These are phyloP conservation scores for Penicillium lagena DNA, from an alignment of 495 filamentous ascomycete species.

Conservation along the genomic window DNA sequence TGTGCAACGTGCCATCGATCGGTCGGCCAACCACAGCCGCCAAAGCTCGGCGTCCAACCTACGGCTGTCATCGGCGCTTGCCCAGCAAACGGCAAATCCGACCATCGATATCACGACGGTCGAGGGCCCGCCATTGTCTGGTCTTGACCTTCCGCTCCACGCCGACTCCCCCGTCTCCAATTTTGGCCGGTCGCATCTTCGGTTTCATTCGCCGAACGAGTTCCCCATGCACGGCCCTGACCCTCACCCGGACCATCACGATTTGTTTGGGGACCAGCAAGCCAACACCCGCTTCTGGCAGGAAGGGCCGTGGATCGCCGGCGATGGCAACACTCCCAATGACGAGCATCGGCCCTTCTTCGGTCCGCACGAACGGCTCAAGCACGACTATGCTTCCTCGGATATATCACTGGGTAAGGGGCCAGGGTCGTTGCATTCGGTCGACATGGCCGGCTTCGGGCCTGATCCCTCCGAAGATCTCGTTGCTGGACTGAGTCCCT, in stretches of 20 bases:
- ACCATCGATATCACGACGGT: constrained; percentile 44
- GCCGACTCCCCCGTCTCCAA: constrained; percentile 43
- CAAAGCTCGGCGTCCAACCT: constrained; percentile 36
- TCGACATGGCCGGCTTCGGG: constrained; percentile 44
- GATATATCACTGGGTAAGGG: constrained; percentile 41
- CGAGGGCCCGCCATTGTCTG: constrained; percentile 34
- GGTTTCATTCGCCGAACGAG: constrained; percentile 40
- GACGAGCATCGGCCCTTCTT: constrained; percentile 44
- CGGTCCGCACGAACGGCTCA: constrained; percentile 41
- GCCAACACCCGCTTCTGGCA: constrained; percentile 46
- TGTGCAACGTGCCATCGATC: constrained; percentile 38
- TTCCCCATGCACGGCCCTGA: constrained; percentile 36
- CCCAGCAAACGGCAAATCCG: constrained; percentile 40
- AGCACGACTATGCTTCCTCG: constrained; percentile 45
- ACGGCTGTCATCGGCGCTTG: constrained; percentile 35
- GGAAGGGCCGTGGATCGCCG: constrained; percentile 39
- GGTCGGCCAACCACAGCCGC: constrained; percentile 37
- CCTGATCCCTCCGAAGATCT: constrained; percentile 37
- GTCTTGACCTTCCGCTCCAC: constrained; percentile 36
- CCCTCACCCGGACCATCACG: constrained; percentile 38
- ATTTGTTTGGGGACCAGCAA: constrained; percentile 44
- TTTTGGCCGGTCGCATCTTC: constrained; percentile 43
- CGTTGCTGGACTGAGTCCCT: constrained; percentile 33
- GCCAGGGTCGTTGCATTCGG: constrained; percentile 40
- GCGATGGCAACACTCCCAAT: constrained; percentile 45